Evolutionary conservation across 805 yeast genomes (phyloP).

Genomic region (Wickerhamiella shivajii): DNA sequence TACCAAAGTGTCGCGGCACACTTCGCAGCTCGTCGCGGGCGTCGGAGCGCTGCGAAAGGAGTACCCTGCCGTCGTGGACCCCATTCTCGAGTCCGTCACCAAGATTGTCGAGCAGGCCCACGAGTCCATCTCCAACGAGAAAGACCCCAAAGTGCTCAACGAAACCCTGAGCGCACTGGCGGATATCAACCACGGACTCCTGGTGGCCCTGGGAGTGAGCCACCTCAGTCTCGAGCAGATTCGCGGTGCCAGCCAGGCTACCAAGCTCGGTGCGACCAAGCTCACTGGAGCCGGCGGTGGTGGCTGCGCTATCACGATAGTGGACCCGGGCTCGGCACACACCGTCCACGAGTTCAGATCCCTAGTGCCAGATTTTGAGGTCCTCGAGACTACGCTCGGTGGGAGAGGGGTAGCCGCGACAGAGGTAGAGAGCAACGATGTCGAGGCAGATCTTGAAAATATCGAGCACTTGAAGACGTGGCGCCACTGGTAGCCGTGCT

Average conservation of each 20-base stretch:
- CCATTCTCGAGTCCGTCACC: conserved; percentile 65
- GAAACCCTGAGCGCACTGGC: conserved; percentile 33
- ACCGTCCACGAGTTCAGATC: conserved; percentile 22
- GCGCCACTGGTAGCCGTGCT: no score
- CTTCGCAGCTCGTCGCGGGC: conserved; percentile 66
- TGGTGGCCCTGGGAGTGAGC: conserved; percentile 77
- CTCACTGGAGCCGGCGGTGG: conserved; percentile 99
- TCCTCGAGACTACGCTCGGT: conserved; percentile 69
- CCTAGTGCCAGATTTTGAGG: conserved; percentile 28
- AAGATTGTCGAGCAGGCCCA: conserved; percentile 60
- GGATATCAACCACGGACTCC: conserved; percentile 72
- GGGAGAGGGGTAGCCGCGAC: conserved; percentile 68
- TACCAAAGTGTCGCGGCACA: conserved; percentile 74
- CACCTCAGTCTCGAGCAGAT: conserved; percentile 82
- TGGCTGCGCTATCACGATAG: conserved; percentile 87
- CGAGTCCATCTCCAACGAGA: conserved; percentile 38
- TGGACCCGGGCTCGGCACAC: conserved; percentile 29
- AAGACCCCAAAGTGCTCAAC: conserved; percentile 25
- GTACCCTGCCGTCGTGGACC: conserved; percentile 39
- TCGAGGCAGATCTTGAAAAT: no score
- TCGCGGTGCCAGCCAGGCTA: conserved; percentile 46
- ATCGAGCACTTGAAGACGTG: no score
- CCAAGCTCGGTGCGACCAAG: conserved; percentile 70
- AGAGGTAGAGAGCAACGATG: no score
- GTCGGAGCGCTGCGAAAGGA: conserved; percentile 44